A percentile compares a stretch with the other conserved stretches of the same genome.
These are phyloP conservation scores for Phytophthora multivora DNA, from an alignment of 352 stramenopile genomes.

Conservation along the genomic window DNA sequence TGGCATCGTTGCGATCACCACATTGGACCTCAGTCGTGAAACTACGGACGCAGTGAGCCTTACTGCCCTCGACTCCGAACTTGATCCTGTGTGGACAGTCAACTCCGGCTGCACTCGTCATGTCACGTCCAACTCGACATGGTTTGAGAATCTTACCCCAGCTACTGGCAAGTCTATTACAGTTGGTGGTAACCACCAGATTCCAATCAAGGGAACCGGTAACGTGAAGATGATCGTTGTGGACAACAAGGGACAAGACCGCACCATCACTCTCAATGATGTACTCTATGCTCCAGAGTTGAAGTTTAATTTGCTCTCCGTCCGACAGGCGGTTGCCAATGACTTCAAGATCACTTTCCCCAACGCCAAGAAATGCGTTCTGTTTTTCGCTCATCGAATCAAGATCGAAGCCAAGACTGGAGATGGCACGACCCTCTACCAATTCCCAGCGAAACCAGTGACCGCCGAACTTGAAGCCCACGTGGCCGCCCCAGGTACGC, in stretches of 20 bases:
- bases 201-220: slow-evolving; percentile 6
- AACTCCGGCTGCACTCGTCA: slow-evolving; percentile 8
- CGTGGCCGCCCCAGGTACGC: neutral
- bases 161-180: slow-evolving; percentile 10
- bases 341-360: slow-evolving; percentile 24
- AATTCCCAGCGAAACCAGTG: neutral
- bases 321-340: no score
- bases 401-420: neutral
- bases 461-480: neutral
- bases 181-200: slow-evolving; percentile 14
- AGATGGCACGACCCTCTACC: neutral
- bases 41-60: neutral
- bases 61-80: no score
- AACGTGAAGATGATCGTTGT: slow-evolving; percentile 8
- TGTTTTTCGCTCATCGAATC: neutral
- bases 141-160: slow-evolving; percentile 1
- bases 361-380: slow-evolving; percentile 21
- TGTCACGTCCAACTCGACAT: slow-evolving; percentile 3
- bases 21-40: no score
- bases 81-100: no score
- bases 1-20: no score
- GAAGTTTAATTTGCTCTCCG: no score
- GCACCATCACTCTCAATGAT: slow-evolving; percentile 8
- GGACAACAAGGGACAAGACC: no score
- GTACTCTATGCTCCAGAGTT: neutral